Evolutionary conservation across 2,329 filamentous ascomycete genomes (phyloP).

Genomic region (Trichoderma lentiforme): DNA sequence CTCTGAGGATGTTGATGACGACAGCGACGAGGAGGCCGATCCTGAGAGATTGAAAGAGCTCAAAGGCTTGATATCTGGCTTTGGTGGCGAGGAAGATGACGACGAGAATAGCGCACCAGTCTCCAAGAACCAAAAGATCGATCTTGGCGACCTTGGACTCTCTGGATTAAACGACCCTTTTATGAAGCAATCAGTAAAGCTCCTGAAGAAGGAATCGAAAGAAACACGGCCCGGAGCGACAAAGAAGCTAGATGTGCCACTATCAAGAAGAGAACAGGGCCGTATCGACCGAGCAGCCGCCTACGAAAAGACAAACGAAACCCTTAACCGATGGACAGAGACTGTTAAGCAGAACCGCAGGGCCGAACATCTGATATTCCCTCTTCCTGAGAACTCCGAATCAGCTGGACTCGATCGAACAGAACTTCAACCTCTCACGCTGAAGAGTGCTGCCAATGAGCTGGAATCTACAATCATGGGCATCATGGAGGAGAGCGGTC

Average conservation of each 20-base stretch:
- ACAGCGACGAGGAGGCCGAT: constrained; percentile 47
- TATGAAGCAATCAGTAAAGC: constrained; percentile 75
- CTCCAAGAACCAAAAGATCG: constrained; percentile 64
- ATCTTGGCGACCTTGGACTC: constrained; percentile 70
- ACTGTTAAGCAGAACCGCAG: constrained; percentile 92
- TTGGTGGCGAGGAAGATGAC: constrained; percentile 62
- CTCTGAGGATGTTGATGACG: constrained; percentile 42
- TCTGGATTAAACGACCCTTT: constrained; percentile 68
- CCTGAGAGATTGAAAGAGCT: constrained; percentile 62
- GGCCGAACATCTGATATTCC: constrained; percentile 87
- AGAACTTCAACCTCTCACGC: constrained; percentile 62
- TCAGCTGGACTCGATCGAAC: constrained; percentile 58
- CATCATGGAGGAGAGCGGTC: constrained; percentile 85
- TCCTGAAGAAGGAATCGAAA: constrained; percentile 63
- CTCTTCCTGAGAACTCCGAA: constrained; percentile 69
- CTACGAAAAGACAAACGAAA: constrained; percentile 88
- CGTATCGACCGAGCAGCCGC: constrained; percentile 77
- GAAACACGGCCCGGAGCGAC: constrained; percentile 42
- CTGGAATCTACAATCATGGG: constrained; percentile 82
- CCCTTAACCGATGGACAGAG: constrained; percentile 85
- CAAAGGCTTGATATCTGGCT: constrained; percentile 65
- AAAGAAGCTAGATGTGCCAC: constrained; percentile 75
- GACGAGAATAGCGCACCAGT: constrained; percentile 39
- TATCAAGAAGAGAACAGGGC: constrained; percentile 83
- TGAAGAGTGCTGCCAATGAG: constrained; percentile 67